These are phyloP conservation scores for Blastomyces parvus DNA, from an alignment of 2,329 filamentous ascomycete species.

Conservation along the genomic window DNA sequence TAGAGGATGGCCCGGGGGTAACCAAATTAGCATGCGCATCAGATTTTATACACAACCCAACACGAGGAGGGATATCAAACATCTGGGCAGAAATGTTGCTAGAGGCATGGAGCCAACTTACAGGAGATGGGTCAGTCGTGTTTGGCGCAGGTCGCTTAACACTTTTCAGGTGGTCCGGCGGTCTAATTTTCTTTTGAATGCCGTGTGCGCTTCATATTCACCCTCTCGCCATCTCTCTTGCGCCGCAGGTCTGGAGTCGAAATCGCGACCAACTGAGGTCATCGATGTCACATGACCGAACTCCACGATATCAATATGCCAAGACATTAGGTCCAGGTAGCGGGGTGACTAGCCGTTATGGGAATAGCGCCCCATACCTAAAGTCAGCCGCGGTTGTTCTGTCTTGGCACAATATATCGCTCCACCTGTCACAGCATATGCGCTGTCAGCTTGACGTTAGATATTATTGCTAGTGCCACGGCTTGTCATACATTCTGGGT, in stretches of 20 bases:
- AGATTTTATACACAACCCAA: neutral
- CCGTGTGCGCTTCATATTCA: neutral
- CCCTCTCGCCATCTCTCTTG: neutral
- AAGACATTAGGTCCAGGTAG: no score
- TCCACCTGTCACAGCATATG: neutral
- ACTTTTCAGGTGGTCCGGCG: neutral
- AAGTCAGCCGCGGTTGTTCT: neutral
- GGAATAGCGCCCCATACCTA: no score
- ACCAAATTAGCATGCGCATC: neutral
- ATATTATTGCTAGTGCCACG: neutral
- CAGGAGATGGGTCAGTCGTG: neutral
- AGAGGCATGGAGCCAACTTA: neutral
- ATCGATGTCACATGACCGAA: neutral
- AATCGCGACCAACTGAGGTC: neutral
- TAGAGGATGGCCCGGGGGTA: no score
- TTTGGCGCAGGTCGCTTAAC: neutral
- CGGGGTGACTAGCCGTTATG: no score
- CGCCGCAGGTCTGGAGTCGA: neutral
- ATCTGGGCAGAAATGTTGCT: neutral
- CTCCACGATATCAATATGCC: no score
- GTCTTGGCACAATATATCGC: neutral
- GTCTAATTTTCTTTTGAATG: neutral
- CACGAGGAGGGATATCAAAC: neutral
- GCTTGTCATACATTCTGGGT: neutral
- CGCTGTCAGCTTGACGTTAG: neutral